phyloP scores from a whole-genome alignment of 148 eudicot species.

The Chenopodium berlandieri region DNA sequence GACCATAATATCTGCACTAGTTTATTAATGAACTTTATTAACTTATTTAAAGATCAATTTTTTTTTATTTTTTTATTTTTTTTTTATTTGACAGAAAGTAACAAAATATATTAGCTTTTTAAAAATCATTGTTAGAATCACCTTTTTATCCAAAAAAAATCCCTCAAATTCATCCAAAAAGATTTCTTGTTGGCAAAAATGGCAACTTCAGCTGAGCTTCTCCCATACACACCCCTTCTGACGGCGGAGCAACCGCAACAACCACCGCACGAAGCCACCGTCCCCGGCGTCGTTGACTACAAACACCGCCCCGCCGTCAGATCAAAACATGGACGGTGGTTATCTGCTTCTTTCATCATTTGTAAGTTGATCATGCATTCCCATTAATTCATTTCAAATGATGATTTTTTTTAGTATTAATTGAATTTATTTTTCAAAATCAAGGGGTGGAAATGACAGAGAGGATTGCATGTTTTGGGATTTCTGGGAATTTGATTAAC shows the following conservation, averaged over 20 bases:
- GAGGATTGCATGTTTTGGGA: constrained; percentile 36
- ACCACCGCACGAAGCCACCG: background rate
- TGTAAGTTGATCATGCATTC: background rate
- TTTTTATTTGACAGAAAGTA: no score
- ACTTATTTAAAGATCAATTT: no score
- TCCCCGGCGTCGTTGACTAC: background rate
- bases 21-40: no score
- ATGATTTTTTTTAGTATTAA: no score
- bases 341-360: background rate
- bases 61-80: no score
- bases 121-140: no score
- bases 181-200: no score
- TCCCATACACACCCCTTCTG: background rate
- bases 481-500: constrained; percentile 28
- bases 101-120: no score
- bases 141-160: no score
- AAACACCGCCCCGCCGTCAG: background rate
- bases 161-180: no score
- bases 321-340: background rate
- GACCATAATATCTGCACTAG: no score
- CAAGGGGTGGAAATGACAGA: constrained; percentile 35
- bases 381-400: background rate
- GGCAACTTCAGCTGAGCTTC: background rate
- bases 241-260: background rate
- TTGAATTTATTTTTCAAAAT: background rate